A percentile compares a stretch with the other conserved stretches of the same genome.
phyloP scores from a whole-genome alignment of 2,329 filamentous ascomycete genomes.

The Monilinia aucupariae region DNA sequence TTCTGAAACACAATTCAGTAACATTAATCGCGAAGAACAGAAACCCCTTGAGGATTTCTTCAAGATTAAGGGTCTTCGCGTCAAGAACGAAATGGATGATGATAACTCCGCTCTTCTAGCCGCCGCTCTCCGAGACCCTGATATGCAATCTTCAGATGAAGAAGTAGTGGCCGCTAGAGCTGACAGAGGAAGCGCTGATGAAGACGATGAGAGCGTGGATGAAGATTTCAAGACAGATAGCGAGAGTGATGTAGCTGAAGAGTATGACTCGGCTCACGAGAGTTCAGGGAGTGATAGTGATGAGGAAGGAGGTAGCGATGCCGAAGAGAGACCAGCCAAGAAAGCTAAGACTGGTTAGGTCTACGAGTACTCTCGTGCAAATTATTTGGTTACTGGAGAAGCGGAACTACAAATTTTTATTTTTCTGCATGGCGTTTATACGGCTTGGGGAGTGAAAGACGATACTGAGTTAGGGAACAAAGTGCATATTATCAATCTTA shows the following conservation, averaged over 20 bases:
- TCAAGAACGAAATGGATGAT: slow-evolving; percentile 98
- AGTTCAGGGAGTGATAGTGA: slow-evolving; percentile 69
- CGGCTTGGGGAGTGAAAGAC: background rate
- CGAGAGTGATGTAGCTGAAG: slow-evolving; percentile 93
- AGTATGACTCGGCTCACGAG: slow-evolving; percentile 88
- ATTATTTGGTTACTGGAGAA: background rate
- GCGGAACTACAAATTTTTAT: background rate
- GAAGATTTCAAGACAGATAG: slow-evolving; percentile 93
- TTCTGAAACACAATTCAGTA: slow-evolving; percentile 92
- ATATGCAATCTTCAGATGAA: slow-evolving; percentile 68
- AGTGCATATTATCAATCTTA: background rate
- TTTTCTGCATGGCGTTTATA: slow-evolving; percentile 3
- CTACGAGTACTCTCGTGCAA: background rate
- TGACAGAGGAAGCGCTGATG: slow-evolving; percentile 86
- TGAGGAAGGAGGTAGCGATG: slow-evolving; percentile 47
- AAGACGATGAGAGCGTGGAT: slow-evolving; percentile 91
- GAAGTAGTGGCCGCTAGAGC: slow-evolving; percentile 64
- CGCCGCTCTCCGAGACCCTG: slow-evolving; percentile 76
- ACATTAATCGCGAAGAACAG: slow-evolving; percentile 98
- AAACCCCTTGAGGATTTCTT: slow-evolving; percentile 96
- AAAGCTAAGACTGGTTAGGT: slow-evolving; percentile 37
- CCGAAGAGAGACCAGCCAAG: slow-evolving; percentile 47
- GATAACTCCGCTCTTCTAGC: slow-evolving; percentile 69
- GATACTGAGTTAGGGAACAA: background rate
- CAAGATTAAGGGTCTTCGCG: slow-evolving; percentile 87